Evolutionary conservation across 1,284 basidiomycete genomes (phyloP).

Genomic region (Rhodotorula sp.): DNA sequence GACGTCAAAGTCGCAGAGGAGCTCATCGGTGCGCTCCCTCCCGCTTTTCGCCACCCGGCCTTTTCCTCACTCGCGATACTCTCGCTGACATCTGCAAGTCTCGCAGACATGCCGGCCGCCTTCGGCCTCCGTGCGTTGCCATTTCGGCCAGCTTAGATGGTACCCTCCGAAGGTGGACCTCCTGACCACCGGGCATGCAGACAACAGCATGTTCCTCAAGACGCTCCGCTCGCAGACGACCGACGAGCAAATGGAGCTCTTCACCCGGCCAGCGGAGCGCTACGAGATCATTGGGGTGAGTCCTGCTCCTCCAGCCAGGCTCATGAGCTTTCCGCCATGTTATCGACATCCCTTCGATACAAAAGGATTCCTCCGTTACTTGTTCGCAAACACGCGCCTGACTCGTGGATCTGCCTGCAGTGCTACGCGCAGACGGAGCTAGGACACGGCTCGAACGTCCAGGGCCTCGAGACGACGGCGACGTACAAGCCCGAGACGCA

Average conservation of each 20-base stretch:
- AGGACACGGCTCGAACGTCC: constrained; percentile 75
- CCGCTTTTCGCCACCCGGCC: too few species aligned
- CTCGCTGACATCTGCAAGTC: background rate
- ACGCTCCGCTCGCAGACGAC: constrained; percentile 26
- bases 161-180: background rate
- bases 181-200: background rate
- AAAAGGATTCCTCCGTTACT: background rate
- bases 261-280: constrained; percentile 21
- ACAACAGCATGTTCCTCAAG: constrained; percentile 24
- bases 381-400: background rate
- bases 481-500: constrained; percentile 68
- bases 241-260: constrained; percentile 33
- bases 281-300: constrained; percentile 64
- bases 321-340: background rate
- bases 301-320: background rate
- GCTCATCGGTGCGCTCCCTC: constrained; percentile 20
- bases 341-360: too few species aligned
- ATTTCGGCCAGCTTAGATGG: too few species aligned
- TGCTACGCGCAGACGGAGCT: constrained; percentile 55
- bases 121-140: constrained; percentile 25
- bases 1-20: constrained; percentile 50
- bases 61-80: too few species aligned
- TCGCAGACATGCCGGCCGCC: constrained; percentile 37
- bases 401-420: background rate
- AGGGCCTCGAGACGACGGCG: constrained; percentile 71